Base-by-base conservation (phyloP, 495 filamentous ascomycete species). In the Tuber microsphaerosporum region DNA sequence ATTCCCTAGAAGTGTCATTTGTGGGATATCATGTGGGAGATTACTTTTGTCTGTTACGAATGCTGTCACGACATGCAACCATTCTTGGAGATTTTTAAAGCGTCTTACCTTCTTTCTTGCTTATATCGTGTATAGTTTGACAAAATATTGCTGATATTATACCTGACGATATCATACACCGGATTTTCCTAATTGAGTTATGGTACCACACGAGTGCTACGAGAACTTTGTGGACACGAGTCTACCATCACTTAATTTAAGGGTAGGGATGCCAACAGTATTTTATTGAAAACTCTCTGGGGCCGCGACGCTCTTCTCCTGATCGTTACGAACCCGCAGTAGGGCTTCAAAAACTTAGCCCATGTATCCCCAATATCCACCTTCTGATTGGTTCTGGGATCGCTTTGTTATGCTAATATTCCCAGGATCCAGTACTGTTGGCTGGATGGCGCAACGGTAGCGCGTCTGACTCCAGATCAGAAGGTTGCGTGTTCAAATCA, bases 401-500 rank as follows among this genome's bases (percentile, higher is more conserved):
- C n/a, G n/a, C 26, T 65, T 31, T 34, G 14, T 34, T 34, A 65
- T 0, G 3, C 16, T 2, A 65, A 65, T 17, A 17, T 17, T 31
- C n/a, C n/a, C n/a, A 2, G 5, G 0, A 34, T 1, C 12, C 0
- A 7, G 0, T 34, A 17, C 3, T 0, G 17, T 3, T 6, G 77
- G 77, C 77, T 74, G 74, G 75, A 76, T 78, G 77, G 77, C 77
- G 77, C 77, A 78, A 78, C 75, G 77, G 77, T 78, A 78, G 77
- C 77, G 77, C 77, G 75, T 78, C 73, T 72, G 77, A 78, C 71
- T 78, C 77, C 77, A 78, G 77, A 78, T 77, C 77, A 72, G 73
- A 78, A 78, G 77, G 77, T 72, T 78, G 77, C 77, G 77, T 77
- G 77, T 78, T 78, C 77, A 78, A 78, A 78, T 78, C 77, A 77